Conservation (phyloP, 495 filamentous ascomycete genomes). For the Friedmanniomyces endolithicus region DNA sequence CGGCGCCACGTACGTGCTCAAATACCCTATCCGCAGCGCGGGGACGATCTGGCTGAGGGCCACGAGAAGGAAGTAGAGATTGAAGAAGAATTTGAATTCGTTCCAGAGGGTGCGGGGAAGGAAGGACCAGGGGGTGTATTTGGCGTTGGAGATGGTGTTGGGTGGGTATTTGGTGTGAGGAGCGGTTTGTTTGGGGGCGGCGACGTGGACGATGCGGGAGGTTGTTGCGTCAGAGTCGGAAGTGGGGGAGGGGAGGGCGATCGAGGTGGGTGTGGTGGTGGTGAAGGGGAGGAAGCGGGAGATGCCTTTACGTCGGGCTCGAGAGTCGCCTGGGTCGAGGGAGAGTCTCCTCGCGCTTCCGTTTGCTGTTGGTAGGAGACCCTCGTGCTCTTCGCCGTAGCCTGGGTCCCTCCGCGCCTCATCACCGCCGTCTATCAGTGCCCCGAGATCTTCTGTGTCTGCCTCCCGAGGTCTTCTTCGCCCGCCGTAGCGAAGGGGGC, state of each 20-base stretch:
- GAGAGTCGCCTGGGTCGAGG: not conserved
- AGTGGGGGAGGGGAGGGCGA: not conserved
- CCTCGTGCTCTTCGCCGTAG: not conserved
- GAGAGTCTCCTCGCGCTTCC: too few species aligned
- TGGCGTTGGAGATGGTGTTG: constrained; percentile 89
- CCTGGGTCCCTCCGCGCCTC: not conserved
- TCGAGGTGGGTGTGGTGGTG: not conserved
- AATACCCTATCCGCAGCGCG: constrained; percentile 77
- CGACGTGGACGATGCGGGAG: constrained; percentile 27
- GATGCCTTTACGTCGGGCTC: not conserved
- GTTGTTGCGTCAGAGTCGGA: constrained; percentile 18
- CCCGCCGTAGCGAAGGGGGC: constrained; percentile 29
- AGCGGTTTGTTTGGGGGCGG: constrained; percentile 24
- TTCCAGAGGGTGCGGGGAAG: constrained; percentile 90
- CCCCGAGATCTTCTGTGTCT: constrained; percentile 15
- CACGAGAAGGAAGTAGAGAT: constrained; percentile 94
- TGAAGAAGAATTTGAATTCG: constrained; percentile 99
- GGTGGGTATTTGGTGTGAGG: constrained; percentile 46
- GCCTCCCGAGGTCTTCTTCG: constrained; percentile 11
- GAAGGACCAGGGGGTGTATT: constrained; percentile 95
- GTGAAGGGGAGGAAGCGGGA: constrained; percentile 5
- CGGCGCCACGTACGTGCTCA: constrained; percentile 88
- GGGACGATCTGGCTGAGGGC: constrained; percentile 88
- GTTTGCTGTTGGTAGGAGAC: too few species aligned
- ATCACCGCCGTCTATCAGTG: constrained; percentile 26